phyloP scores from a whole-genome alignment of 805 yeast species.

The Candida hungchunana region DNA sequence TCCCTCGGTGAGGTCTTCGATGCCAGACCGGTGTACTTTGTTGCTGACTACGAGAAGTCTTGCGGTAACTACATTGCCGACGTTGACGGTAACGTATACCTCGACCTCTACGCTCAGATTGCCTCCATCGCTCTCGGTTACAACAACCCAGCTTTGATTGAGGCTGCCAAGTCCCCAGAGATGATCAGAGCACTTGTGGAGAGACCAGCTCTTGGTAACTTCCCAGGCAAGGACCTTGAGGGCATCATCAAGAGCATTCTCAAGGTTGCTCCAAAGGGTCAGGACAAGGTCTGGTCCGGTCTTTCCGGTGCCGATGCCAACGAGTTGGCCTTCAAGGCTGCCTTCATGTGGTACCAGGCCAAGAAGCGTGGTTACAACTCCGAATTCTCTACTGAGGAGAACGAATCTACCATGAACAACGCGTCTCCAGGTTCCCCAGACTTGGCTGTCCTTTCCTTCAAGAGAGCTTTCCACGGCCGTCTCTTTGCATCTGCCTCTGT shows the following conservation, averaged over 20 bases:
- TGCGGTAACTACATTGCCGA: constrained; percentile 77
- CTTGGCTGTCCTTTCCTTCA: constrained; percentile 79
- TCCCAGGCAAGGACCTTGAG: constrained; percentile 66
- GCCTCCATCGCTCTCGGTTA: constrained; percentile 84
- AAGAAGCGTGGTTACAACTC: constrained; percentile 58
- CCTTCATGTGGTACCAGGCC: constrained; percentile 74
- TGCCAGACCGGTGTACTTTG: constrained; percentile 66
- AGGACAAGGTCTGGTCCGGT: constrained; percentile 71
- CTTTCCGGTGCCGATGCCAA: constrained; percentile 83
- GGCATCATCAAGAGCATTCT: constrained; percentile 44
- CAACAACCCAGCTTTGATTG: constrained; percentile 72
- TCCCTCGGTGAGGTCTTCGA: constrained; percentile 63
- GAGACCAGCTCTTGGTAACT: constrained; percentile 83
- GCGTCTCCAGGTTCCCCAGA: constrained; percentile 87
- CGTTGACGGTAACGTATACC: constrained; percentile 69
- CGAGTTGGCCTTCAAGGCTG: constrained; percentile 86
- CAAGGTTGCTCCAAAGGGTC: constrained; percentile 76
- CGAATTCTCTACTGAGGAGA: constrained; percentile 67
- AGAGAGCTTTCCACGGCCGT: constrained; percentile 92
- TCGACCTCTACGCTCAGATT: constrained; percentile 80
- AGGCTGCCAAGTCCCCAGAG: constrained; percentile 64
- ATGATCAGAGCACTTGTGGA: constrained; percentile 72
- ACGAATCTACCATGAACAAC: constrained; percentile 70
- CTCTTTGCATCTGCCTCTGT: constrained; percentile 86
- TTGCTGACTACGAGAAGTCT: constrained; percentile 73